Evolutionary conservation across 2,329 filamentous ascomycete genomes (phyloP).

Genomic region (Phialocephala subalpina): DNA sequence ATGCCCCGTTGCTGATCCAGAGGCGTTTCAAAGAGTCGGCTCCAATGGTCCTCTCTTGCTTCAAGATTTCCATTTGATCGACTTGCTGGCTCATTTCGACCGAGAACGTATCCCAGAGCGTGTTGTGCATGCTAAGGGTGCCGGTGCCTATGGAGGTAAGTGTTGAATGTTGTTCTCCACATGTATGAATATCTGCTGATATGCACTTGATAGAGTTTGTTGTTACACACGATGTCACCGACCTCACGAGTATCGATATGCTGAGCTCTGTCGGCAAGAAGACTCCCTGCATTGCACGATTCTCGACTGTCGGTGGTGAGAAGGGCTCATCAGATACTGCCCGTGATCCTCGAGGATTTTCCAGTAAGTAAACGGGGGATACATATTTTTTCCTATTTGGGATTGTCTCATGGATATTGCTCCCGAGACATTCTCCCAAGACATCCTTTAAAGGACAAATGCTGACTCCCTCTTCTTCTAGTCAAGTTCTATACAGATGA

Average conservation of each 20-base stretch:
- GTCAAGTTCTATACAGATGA: constrained; percentile 78
- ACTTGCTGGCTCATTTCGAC: constrained; percentile 63
- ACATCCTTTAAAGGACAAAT: too few relatives aligned
- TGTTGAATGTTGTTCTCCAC: background rate
- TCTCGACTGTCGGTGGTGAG: constrained; percentile 77
- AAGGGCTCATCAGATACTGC: constrained; percentile 73
- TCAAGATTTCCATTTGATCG: constrained; percentile 72
- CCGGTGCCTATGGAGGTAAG: constrained; percentile 43
- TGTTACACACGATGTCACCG: constrained; percentile 42
- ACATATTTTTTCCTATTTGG: too few relatives aligned
- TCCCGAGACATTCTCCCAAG: too few relatives aligned
- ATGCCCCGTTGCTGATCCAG: constrained; percentile 61
- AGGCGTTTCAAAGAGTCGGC: constrained; percentile 61
- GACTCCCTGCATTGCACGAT: constrained; percentile 71
- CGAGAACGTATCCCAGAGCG: constrained; percentile 59
- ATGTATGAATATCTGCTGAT: constrained; percentile 22
- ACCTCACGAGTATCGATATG: constrained; percentile 39
- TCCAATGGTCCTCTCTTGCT: constrained; percentile 65
- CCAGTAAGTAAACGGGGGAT: too few relatives aligned
- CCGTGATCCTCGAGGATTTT: constrained; percentile 72
- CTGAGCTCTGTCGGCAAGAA: constrained; percentile 70
- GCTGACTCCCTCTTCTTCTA: too few relatives aligned
- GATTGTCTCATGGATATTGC: too few relatives aligned
- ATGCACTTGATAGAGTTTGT: constrained; percentile 35
- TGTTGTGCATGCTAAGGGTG: constrained; percentile 71